These are phyloP conservation scores for Mrakia hoshinonis DNA, from an alignment of 768 basidiomycete species.

Conservation along the genomic window DNA sequence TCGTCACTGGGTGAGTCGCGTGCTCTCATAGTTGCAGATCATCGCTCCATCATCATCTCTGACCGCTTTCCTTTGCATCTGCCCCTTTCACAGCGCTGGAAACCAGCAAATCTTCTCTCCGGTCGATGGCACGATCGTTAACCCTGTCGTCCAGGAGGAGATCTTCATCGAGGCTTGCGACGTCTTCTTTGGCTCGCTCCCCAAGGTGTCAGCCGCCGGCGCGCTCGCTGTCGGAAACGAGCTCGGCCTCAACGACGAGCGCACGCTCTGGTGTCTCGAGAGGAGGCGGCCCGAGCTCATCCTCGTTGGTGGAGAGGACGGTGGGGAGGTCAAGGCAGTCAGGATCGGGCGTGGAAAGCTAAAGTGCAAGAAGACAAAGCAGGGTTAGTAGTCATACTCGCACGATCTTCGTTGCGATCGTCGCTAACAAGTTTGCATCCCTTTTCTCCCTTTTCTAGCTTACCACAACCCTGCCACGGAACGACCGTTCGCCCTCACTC, in stretches of 20 bases:
- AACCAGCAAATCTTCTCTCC: conserved; percentile 17
- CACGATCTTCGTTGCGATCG: not conserved
- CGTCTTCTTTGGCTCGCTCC: conserved; percentile 69
- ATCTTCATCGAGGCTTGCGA: conserved; percentile 81
- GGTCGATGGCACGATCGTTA: conserved; percentile 45
- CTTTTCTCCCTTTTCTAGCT: not conserved
- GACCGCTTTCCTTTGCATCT: not conserved
- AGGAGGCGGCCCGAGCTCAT: conserved; percentile 24
- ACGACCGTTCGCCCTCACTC: conserved; percentile 75
- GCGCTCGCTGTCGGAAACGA: conserved; percentile 19
- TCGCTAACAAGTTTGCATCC: not conserved
- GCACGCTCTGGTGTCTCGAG: conserved; percentile 18
- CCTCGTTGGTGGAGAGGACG: conserved; percentile 20
- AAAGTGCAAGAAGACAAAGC: conserved; percentile 1
- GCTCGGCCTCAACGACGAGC: conserved; percentile 27
- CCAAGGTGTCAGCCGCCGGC: not conserved
- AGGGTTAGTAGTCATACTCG: conserved; percentile 4
- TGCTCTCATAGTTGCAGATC: too few species aligned
- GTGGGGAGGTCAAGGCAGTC: conserved; percentile 45
- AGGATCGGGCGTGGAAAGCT: conserved; percentile 49
- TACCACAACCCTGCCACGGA: conserved; percentile 13
- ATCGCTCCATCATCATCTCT: not conserved
- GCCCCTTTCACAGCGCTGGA: conserved; percentile 10
- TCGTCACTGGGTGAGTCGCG: conserved; percentile 36
- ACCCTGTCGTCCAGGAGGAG: conserved; percentile 71